These are phyloP conservation scores for Leishmania tropica DNA, from an alignment of 208 protist species.

Conservation along the genomic window DNA sequence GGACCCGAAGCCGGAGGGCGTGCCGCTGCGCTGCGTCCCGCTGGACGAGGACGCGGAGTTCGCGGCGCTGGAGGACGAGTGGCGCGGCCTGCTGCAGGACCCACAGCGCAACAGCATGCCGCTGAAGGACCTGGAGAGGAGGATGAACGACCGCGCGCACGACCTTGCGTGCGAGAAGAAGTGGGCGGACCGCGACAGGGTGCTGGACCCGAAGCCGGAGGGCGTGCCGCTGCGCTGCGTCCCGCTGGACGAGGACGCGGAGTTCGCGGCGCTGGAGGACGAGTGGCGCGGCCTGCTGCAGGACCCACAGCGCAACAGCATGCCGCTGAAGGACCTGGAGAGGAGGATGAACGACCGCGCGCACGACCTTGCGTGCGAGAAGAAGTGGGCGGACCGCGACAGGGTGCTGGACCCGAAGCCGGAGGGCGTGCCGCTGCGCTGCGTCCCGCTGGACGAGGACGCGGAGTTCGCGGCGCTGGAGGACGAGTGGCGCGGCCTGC, in stretches of 20 bases:
- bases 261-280: slow-evolving; percentile 35
- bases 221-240: slow-evolving; percentile 47
- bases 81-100: slow-evolving; percentile 9
- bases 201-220: slow-evolving; percentile 45
- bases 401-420: slow-evolving; percentile 37
- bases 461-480: slow-evolving; percentile 35
- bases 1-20: slow-evolving; percentile 47
- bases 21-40: slow-evolving; percentile 34
- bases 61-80: slow-evolving; percentile 28
- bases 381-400: slow-evolving; percentile 41
- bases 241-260: slow-evolving; percentile 37
- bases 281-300: slow-evolving; percentile 15
- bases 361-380: slow-evolving; percentile 44
- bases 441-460: slow-evolving; percentile 42
- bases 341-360: slow-evolving; percentile 24
- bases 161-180: slow-evolving; percentile 47
- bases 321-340: slow-evolving; percentile 35
- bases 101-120: not conserved
- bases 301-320: slow-evolving; percentile 25
- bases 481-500: slow-evolving; percentile 22
- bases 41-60: slow-evolving; percentile 49
- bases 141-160: slow-evolving; percentile 41
- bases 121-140: slow-evolving; percentile 35
- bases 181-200: slow-evolving; percentile 33
- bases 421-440: slow-evolving; percentile 48